These are phyloP conservation scores for Rhodotorula babjevae DNA, from an alignment of 768 basidiomycete genomes.

Conservation along the genomic window DNA sequence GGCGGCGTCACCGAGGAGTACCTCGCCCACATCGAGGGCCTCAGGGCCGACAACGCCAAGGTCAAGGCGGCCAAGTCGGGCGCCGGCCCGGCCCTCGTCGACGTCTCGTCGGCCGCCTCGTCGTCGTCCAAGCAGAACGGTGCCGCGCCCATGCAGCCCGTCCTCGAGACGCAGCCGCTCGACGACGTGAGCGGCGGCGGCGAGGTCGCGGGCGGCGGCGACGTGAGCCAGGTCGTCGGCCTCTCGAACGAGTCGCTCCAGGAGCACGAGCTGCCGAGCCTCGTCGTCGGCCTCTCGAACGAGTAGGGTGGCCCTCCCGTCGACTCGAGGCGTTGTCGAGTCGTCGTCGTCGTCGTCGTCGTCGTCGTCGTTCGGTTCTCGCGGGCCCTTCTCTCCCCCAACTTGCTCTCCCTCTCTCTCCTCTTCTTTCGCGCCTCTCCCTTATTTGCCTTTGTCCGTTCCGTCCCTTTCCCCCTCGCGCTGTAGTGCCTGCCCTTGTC, in stretches of 20 bases:
- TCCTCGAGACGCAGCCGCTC: slow-evolving; percentile 20
- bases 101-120: not conserved
- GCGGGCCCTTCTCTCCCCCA: too few species aligned
- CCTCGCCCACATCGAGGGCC: slow-evolving; percentile 64
- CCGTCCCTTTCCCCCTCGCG: too few species aligned
- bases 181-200: slow-evolving; percentile 25
- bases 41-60: slow-evolving; percentile 78
- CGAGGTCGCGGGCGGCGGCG: slow-evolving; percentile 33
- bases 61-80: slow-evolving; percentile 48
- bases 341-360: too few species aligned
- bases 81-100: slow-evolving; percentile 6
- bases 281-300: slow-evolving; percentile 13
- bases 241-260: slow-evolving; percentile 14
- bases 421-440: too few species aligned
- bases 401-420: too few species aligned
- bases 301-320: not conserved
- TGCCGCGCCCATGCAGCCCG: not conserved
- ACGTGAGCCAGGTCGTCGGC: slow-evolving; percentile 21
- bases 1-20: slow-evolving; percentile 84
- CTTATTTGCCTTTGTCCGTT: too few species aligned
- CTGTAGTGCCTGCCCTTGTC: too few species aligned
- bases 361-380: too few species aligned
- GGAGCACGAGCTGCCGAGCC: slow-evolving; percentile 1
- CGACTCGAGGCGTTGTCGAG: too few species aligned
- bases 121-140: too few species aligned